Evolutionary conservation across 208 protist species (phyloP), one percentile per base, ranked within the genome.

Genomic region (Acanthamoeba quina): DNA sequence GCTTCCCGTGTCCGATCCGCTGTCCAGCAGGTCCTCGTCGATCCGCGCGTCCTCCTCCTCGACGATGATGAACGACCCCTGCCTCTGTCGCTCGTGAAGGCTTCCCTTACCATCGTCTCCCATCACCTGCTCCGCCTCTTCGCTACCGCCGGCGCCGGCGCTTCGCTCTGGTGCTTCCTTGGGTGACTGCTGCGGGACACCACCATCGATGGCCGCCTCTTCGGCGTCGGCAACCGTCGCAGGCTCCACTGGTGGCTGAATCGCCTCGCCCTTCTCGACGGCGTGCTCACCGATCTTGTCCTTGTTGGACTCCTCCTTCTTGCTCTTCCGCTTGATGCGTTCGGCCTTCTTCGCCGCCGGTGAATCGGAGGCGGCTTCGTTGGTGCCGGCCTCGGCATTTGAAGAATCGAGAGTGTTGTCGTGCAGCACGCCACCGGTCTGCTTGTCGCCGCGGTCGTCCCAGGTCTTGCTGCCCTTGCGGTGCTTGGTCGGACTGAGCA

Each of bases 1-100:
- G 70, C 70, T 68, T 5, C 62, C 41, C 15, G 70, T 80, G 13
- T 80, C 70, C 34, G 70, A 80, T 29, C 70, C 70, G 19, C 34
- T 80, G 70, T 80, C 70, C 34, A 80, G 41, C 19, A 80, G 70
- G 34, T 80, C 70, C 70, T 80, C 70, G 37, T 80, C 70, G n/a
- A 80, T 80, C 7, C 70, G 70, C 41, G n/a, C 34, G 70, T 80
- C 70, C 70, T 80, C 70, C 41, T 80, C 70, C 41, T 80, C 70
- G 37, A 80, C 34, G 70, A 52, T 80, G 34, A 80, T 31, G 70
- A 80, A 80, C 41, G 70, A 80, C 10, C 34, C 70, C 41, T 80
- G 70, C 31, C 41, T 41, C 41, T 52, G 70, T 49, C 41, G 29
- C 5, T n/a, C 31, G 70, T n/a, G 5, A 5, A 3, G 5, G 1